Percentiles rank a stretch among this genome's conserved stretches.
Conservation (phyloP, 2,329 filamentous ascomycete genomes). For the Acarospora socialis region DNA sequence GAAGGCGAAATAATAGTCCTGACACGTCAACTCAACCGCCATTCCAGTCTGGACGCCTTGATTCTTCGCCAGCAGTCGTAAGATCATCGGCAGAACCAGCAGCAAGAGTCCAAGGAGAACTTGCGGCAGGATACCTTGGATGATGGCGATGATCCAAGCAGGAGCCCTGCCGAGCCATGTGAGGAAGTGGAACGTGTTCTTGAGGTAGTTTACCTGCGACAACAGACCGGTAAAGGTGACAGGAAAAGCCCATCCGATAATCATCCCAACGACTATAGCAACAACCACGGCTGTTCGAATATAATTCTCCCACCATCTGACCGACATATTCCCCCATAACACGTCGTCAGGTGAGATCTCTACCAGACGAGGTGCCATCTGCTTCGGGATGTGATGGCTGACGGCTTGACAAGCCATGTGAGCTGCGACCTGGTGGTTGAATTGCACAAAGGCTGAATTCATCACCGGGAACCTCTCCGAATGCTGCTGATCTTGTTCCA, state of each 20-base stretch:
- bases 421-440: constrained; percentile 92
- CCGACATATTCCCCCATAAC: constrained; percentile 93
- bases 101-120: constrained; percentile 63
- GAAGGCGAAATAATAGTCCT: constrained; percentile 86
- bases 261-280: constrained; percentile 53
- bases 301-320: constrained; percentile 88
- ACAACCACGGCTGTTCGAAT: constrained; percentile 54
- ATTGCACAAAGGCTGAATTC: constrained; percentile 96
- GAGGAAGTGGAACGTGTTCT: constrained; percentile 53
- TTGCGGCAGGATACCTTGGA: constrained; percentile 80
- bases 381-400: constrained; percentile 78
- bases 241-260: constrained; percentile 79
- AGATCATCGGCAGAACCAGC: constrained; percentile 63
- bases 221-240: constrained; percentile 77
- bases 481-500: constrained; percentile 75
- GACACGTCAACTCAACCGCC: constrained; percentile 66
- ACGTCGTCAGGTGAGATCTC: constrained; percentile 90
- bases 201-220: constrained; percentile 60
- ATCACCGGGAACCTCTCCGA: constrained; percentile 78
- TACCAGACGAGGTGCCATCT: constrained; percentile 85
- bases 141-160: constrained; percentile 44
- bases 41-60: constrained; percentile 75
- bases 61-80: constrained; percentile 56
- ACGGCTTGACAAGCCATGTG: constrained; percentile 96
- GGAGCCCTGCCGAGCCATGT: constrained; percentile 52